Conservation (phyloP, 2,329 filamentous ascomycete genomes). For the Aspergillus fijiensis region DNA sequence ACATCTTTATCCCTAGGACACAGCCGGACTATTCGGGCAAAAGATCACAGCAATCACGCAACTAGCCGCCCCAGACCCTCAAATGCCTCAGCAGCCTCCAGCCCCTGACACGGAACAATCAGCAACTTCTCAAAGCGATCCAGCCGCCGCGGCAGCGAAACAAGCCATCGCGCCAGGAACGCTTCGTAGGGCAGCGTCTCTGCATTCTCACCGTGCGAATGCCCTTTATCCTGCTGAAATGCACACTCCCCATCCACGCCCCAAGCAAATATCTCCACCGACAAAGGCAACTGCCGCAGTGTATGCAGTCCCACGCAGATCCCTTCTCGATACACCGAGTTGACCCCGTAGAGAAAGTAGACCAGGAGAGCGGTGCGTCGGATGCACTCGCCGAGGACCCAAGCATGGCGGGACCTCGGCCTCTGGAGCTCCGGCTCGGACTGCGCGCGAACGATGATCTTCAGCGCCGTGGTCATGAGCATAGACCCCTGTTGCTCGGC, state of each 20-base stretch:
- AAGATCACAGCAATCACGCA: background rate
- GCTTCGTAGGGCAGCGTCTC: background rate
- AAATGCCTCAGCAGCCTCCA: background rate
- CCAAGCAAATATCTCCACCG: background rate
- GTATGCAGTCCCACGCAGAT: constrained; percentile 6
- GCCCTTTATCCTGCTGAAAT: background rate
- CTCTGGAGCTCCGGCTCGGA: background rate
- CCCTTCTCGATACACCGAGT: background rate
- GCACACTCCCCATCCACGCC: background rate
- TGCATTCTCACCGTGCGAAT: background rate
- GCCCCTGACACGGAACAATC: constrained; percentile 6
- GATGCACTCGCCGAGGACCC: constrained; percentile 4
- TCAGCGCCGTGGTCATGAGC: background rate
- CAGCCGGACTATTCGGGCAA: background rate
- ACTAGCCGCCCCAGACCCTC: background rate
- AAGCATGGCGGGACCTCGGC: background rate
- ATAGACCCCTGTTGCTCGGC: constrained; percentile 2
- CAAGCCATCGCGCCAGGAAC: constrained; percentile 4
- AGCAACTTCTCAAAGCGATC: constrained; percentile 7
- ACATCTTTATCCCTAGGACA: background rate
- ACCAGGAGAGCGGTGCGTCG: background rate
- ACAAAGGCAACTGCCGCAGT: constrained; percentile 1
- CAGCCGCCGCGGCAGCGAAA: constrained; percentile 3
- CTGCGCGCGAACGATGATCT: background rate
- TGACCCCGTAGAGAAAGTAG: constrained; percentile 5